Evolutionary conservation across 2,329 filamentous ascomycete species (phyloP).

Genomic region (Sporothrix humicola): DNA sequence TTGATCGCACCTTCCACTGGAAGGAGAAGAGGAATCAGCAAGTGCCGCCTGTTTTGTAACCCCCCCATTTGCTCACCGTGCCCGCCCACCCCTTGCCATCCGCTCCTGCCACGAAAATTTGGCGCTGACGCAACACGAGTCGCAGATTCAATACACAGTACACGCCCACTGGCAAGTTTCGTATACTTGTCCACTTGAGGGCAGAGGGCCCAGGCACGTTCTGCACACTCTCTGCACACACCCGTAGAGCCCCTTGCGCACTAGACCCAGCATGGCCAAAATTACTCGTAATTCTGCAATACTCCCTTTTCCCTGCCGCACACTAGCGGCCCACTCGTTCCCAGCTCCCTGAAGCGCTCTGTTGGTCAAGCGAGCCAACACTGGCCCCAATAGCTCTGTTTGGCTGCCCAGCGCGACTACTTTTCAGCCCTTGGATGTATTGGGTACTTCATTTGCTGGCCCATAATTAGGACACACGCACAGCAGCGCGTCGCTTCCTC

Average conservation of each 20-base stretch:
- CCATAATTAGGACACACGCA: no score
- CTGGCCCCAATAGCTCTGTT: background rate
- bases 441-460: constrained; percentile 17
- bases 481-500: background rate
- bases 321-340: constrained; percentile 17
- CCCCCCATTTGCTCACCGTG: background rate
- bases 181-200: constrained; percentile 1
- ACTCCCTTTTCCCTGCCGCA: constrained; percentile 15
- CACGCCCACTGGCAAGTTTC: background rate
- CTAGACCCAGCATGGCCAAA: background rate
- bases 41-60: background rate
- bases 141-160: constrained; percentile 15
- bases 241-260: constrained; percentile 7
- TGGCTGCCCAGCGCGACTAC: background rate
- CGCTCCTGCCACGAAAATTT: background rate
- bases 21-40: background rate
- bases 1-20: constrained; percentile 16
- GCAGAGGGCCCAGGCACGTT: background rate
- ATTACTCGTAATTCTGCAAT: constrained; percentile 15
- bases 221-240: background rate
- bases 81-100: background rate
- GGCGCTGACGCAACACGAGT: constrained; percentile 31
- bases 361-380: background rate
- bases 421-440: constrained; percentile 29
- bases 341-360: background rate